Evolutionary conservation across 495 filamentous ascomycete genomes (phyloP).

Genomic region (Trichodelitschia bisporula): DNA sequence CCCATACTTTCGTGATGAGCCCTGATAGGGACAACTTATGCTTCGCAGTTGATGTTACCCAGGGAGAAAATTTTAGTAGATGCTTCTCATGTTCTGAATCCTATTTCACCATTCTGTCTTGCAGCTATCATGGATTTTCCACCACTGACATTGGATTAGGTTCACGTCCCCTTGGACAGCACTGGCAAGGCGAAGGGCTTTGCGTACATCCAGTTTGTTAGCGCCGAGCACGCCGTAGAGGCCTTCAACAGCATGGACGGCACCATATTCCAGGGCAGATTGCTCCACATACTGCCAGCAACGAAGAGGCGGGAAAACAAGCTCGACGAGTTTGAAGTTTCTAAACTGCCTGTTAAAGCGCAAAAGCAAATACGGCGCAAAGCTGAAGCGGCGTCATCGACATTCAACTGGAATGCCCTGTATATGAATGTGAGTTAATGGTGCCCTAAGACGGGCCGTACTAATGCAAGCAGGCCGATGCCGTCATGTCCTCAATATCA

Average conservation of each 20-base stretch:
- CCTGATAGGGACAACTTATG: slow-evolving; percentile 99
- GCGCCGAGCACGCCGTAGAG: slow-evolving; percentile 43
- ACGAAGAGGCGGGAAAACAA: slow-evolving; percentile 53
- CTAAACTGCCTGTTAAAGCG: slow-evolving; percentile 80
- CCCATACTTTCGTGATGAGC: slow-evolving; percentile 47
- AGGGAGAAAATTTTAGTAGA: slow-evolving; percentile 58
- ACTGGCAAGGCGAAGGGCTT: slow-evolving; percentile 58
- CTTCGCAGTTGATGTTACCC: slow-evolving; percentile 37
- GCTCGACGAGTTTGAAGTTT: slow-evolving; percentile 66
- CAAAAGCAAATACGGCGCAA: slow-evolving; percentile 74
- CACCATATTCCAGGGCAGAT: slow-evolving; percentile 68
- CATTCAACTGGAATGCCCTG: slow-evolving; percentile 91
- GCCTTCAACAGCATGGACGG: slow-evolving; percentile 56
- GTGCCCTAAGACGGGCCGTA: too few species aligned
- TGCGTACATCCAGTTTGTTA: slow-evolving; percentile 55
- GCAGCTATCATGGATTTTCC: slow-evolving; percentile 5
- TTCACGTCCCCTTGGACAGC: slow-evolving; percentile 54
- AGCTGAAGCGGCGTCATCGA: slow-evolving; percentile 42
- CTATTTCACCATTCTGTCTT: slow-evolving; percentile 23
- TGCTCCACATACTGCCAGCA: slow-evolving; percentile 71
- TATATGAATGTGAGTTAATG: slow-evolving; percentile 60
- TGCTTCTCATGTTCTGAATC: slow-evolving; percentile 40
- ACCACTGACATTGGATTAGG: slow-evolving; percentile 21
- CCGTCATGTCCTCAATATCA: slow-evolving; percentile 77
- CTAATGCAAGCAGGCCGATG: too few species aligned